Conservation (phyloP, 2,329 filamentous ascomycete species). For the Xylariaceae sp. region DNA sequence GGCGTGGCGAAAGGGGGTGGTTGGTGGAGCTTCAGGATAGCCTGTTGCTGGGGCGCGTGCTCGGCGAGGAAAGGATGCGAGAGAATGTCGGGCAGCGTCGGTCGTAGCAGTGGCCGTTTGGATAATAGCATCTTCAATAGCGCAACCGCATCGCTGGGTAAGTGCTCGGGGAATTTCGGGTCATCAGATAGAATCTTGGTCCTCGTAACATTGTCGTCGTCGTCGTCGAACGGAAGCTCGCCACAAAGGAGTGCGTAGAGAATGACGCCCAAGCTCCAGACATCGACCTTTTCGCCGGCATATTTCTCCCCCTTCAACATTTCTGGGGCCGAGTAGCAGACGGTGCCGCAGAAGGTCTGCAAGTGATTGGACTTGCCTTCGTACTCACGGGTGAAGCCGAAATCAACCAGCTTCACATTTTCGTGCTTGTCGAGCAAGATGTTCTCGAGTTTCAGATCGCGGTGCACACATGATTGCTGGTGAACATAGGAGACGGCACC, state of each 20-base stretch:
- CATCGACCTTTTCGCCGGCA: slow-evolving; percentile 94
- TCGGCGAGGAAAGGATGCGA: slow-evolving; percentile 85
- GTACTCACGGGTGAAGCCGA: slow-evolving; percentile 97
- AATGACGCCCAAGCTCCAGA: slow-evolving; percentile 88
- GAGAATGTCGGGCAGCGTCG: slow-evolving; percentile 79
- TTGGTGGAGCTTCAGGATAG: slow-evolving; percentile 78
- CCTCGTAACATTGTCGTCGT: slow-evolving; percentile 86
- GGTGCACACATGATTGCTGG: slow-evolving; percentile 90
- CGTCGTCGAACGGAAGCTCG: slow-evolving; percentile 92
- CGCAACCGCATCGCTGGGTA: slow-evolving; percentile 74
- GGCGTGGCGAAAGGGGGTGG: slow-evolving; percentile 80
- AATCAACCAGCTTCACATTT: slow-evolving; percentile 96
- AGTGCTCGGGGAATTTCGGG: slow-evolving; percentile 76
- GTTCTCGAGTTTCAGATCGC: slow-evolving; percentile 94
- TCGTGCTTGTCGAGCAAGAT: slow-evolving; percentile 95
- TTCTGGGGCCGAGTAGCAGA: slow-evolving; percentile 96
- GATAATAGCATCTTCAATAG: slow-evolving; percentile 80
- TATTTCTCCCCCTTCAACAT: slow-evolving; percentile 99
- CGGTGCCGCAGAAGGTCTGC: slow-evolving; percentile 95
- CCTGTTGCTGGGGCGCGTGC: slow-evolving; percentile 82
- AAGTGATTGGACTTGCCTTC: slow-evolving; percentile 91
- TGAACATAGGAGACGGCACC: slow-evolving; percentile 95
- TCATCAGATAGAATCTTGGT: slow-evolving; percentile 81
- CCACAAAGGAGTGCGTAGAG: slow-evolving; percentile 79
- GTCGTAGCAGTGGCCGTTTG: slow-evolving; percentile 82